Evolutionary conservation across 2,329 filamentous ascomycete genomes (phyloP), one percentile per base, ranked within the genome.

Genomic region (Alternaria incomplexa): DNA sequence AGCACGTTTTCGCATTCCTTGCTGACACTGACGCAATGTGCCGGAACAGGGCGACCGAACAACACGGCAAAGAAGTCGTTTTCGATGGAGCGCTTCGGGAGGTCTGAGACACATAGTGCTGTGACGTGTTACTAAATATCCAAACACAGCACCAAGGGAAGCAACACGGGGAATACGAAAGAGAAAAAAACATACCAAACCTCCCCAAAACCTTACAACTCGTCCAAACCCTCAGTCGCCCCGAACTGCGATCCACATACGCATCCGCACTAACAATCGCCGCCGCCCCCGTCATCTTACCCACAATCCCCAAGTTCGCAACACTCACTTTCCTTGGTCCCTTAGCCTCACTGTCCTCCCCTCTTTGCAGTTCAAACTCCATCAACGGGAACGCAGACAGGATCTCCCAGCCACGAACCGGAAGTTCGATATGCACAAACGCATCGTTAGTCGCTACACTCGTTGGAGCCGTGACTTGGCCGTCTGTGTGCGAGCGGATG

Each of bases 281-380:
- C 1, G 93, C 93, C 1, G 90, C 89, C 0, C 93, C 95, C 0
- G 93, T 93, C 92, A 98, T 97, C 79, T 97, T 97, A 3, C 87
- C 91, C 4, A 97, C 68, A 2, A 98, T 83, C 0, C 95, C 95
- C 1, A 98, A 79, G 17, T 91, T 89, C 1, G 92, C 89, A 2
- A 94, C 83, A 46, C 81, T 81, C 0, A 90, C 81, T 0, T 78
- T 71, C 2, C 66, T 55, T 9, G 72, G 70, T 1, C 75, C 73
- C 17, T 75, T 77, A 25, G 53, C 56, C 3, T 28, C 40, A 5
- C 40, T 82, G 73, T 47, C 73, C 48, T 82, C 77, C n/a, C 81
- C 82, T 1, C 81, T 78, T 11, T 72, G 63, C 6, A 80, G 71
- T 4, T 74, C 79, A 66, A 95, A 89, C 0, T 83, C 78, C 1